Conservation (phyloP, 2,329 filamentous ascomycete species). For the Aspergillus jensenii region DNA sequence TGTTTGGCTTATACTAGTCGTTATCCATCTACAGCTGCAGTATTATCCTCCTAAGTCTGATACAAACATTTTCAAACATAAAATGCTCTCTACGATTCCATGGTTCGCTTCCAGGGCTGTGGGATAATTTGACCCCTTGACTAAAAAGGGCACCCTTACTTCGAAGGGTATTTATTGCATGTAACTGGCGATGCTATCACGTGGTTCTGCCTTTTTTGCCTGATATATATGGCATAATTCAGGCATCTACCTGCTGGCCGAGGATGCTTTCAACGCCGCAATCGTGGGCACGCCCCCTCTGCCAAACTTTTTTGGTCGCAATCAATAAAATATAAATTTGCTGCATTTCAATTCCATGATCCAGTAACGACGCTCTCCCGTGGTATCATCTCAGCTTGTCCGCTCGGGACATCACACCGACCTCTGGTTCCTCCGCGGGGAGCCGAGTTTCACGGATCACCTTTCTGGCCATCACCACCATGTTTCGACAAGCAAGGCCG, state of each 20-base stretch:
- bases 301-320: neutral
- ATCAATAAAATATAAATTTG: neutral
- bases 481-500: conserved; percentile 31
- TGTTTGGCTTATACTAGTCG: too few relatives aligned
- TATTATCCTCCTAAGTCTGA: too few relatives aligned
- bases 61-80: too few relatives aligned
- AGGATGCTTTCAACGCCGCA: conserved; percentile 11
- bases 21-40: too few relatives aligned
- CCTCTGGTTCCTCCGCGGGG: conserved; percentile 6
- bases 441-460: conserved; percentile 12
- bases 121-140: too few relatives aligned
- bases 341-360: neutral
- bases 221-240: neutral
- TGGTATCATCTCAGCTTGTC: neutral
- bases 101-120: too few relatives aligned
- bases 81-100: too few relatives aligned
- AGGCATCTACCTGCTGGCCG: neutral
- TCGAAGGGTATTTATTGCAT: too few relatives aligned
- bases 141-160: too few relatives aligned
- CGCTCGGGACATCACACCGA: neutral
- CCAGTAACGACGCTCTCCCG: neutral
- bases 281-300: neutral
- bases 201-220: neutral
- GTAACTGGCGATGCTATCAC: too few relatives aligned
- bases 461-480: conserved; percentile 19